Base-by-base conservation (phyloP, 148 eudicot genomes). In the Chenopodium formosanum region DNA sequence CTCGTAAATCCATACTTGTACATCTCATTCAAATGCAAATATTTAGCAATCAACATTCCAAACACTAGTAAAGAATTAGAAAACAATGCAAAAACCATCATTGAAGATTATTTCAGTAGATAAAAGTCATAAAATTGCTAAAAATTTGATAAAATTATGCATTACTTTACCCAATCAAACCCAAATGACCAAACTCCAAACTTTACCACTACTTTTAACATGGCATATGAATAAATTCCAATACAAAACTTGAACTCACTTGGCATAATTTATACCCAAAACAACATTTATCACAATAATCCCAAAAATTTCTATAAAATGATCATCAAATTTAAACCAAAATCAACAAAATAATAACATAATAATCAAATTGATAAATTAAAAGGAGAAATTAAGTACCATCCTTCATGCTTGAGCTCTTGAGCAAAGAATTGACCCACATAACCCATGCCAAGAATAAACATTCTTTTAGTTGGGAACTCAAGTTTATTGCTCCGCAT, bases 371-470 rank as follows among this genome's bases (percentile, higher is more conserved):
- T 40, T 40, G 1, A 34, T 40, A 0, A 78, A n/a, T 27, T 19
- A 75, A 32, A 75, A 25, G 53, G 66, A 44, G 29, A 23, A 80
- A 65, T 6, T 17, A 5, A 13, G 73, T 86, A 91, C 98, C 98
- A 93, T 86, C 91, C 95, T 77, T 85, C 75, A 80, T 65, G 82
- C 80, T 83, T 89, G 76, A 93, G 68, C 25, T 91, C 69, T 9
- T 84, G 87, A 34, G 93, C 98, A 44, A 93, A 90, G 88, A 84
- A 93, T 44, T 92, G 89, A 11, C 92, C 95, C 11, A 93, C 98
- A 70, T 84, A 94, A 85, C 98, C 98, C 94, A 91, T 82, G 19
- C 97, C 98, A 58, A 94, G 81, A 74, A 94, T 87, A 71, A 94
- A 90, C 93, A 94, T 91, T 72, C 84, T 82, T 53, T 87, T 90